Percentiles rank a stretch among this genome's conserved stretches.
Conservation (phyloP, 345 rosid species). For the Sonneratia alba region DNA sequence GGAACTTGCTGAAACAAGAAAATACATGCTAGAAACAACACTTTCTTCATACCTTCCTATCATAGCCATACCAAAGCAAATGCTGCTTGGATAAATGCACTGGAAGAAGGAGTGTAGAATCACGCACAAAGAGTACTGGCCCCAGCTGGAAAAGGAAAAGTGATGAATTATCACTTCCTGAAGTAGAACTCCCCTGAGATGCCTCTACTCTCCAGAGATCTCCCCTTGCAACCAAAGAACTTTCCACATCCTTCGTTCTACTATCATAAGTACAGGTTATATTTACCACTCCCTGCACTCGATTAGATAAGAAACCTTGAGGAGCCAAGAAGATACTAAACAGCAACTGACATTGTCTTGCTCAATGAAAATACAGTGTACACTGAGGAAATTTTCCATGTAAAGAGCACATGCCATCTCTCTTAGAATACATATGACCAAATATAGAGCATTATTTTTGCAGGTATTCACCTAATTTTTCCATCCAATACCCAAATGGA, state of each 20-base stretch:
- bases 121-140: constrained; percentile 80
- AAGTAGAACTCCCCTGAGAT: constrained; percentile 51
- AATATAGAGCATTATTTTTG: not conserved
- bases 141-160: constrained; percentile 94
- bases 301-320: not conserved
- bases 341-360: not conserved
- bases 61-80: constrained; percentile 98
- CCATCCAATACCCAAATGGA: not conserved
- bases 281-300: constrained; percentile 58
- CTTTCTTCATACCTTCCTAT: constrained; percentile 59
- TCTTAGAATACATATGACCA: not conserved
- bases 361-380: not conserved
- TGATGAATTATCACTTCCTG: constrained; percentile 60
- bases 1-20: not conserved
- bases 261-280: constrained; percentile 74
- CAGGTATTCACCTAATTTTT: not conserved
- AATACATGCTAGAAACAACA: not conserved
- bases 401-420: not conserved
- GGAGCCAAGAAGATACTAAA: not conserved
- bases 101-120: constrained; percentile 80
- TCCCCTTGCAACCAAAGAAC: constrained; percentile 82
- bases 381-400: not conserved
- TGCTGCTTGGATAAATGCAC: constrained; percentile 91
- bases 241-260: constrained; percentile 57
- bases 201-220: constrained; percentile 95